These are phyloP conservation scores for Cornus controversa DNA, from an alignment of 148 eudicot species.

Conservation along the genomic window DNA sequence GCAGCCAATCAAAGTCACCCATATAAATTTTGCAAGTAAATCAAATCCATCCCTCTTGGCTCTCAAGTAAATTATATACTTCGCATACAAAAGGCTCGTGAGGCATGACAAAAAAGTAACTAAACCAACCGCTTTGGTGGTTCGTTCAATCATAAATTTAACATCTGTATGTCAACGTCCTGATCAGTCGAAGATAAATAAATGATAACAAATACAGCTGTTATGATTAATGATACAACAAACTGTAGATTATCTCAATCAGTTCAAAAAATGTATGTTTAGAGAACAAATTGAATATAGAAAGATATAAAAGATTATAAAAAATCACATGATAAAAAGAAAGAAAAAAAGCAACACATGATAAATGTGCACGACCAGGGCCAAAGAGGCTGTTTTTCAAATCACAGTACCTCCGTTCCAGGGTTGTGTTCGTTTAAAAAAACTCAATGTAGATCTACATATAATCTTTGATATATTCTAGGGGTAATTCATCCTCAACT, in stretches of 20 bases:
- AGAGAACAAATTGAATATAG: not conserved
- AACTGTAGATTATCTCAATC: not conserved
- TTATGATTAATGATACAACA: not conserved
- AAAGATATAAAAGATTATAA: no score
- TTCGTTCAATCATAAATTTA: not conserved
- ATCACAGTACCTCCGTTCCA: not conserved
- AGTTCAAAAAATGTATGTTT: not conserved
- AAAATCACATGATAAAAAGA: not conserved
- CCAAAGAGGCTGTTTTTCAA: not conserved
- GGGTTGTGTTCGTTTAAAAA: not conserved
- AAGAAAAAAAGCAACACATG: not conserved
- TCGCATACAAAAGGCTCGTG: not conserved
- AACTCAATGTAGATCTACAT: not conserved
- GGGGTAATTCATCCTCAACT: no score
- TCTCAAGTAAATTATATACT: not conserved
- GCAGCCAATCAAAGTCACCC: not conserved
- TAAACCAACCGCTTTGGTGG: not conserved
- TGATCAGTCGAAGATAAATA: not conserved
- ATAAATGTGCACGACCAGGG: not conserved
- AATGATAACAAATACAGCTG: not conserved
- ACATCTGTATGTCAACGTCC: not conserved
- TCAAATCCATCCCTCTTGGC: not conserved
- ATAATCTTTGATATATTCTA: no score
- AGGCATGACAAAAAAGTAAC: not conserved
- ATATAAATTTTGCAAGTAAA: no score